These are phyloP conservation scores for Talaromyces amestolkiae DNA, from an alignment of 2,329 filamentous ascomycete species.

Conservation along the genomic window DNA sequence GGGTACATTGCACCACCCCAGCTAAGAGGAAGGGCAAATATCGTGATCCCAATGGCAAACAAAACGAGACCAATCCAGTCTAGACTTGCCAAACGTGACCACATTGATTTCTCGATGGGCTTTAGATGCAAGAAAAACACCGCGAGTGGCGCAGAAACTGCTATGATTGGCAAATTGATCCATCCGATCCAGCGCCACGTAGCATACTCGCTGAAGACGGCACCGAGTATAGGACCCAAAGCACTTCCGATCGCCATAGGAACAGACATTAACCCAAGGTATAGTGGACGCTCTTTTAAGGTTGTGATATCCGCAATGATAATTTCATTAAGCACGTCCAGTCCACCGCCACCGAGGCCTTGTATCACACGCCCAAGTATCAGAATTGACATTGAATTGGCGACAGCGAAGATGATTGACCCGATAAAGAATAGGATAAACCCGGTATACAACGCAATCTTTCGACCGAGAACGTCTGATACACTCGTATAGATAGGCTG, in stretches of 20 bases:
- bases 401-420: conserved; percentile 52
- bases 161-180: conserved; percentile 31
- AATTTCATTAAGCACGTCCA: conserved; percentile 43
- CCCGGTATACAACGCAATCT: conserved; percentile 40
- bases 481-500: conserved; percentile 54
- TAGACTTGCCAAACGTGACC: conserved; percentile 22
- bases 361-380: conserved; percentile 57
- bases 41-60: conserved; percentile 27
- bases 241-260: conserved; percentile 42
- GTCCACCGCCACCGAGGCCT: conserved; percentile 51
- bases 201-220: conserved; percentile 25
- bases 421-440: conserved; percentile 52
- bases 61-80: conserved; percentile 32
- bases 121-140: conserved; percentile 28
- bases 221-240: conserved; percentile 46
- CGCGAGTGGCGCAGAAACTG: conserved; percentile 25
- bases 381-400: conserved; percentile 46
- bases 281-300: conserved; percentile 34
- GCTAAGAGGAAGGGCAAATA: conserved; percentile 32
- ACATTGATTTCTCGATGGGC: conserved; percentile 53
- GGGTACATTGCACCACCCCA: conserved; percentile 31
- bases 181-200: conserved; percentile 37
- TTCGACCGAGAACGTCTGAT: conserved; percentile 53
- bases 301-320: conserved; percentile 49
- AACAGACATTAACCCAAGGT: conserved; percentile 26